Evolutionary conservation across 1,139 yeast genomes (phyloP).

Genomic region (Torulaspora globosa): DNA sequence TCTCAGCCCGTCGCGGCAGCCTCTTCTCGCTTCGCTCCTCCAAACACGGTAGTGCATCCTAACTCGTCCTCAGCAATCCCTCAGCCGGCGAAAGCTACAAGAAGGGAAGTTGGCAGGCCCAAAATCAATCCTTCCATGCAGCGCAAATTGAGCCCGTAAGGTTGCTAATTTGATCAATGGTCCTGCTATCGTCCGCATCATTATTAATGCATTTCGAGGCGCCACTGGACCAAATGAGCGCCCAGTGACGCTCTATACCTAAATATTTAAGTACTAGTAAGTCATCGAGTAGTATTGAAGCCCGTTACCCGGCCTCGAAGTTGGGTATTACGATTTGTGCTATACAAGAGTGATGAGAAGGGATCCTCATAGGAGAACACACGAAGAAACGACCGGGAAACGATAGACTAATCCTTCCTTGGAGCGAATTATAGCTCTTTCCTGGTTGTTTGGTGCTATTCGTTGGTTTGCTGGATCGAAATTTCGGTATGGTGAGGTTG

Average conservation of each 20-base stretch:
- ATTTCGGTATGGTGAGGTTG: constrained; percentile 28
- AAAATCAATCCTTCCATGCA: constrained; percentile 22
- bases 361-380: background rate
- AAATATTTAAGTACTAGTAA: background rate
- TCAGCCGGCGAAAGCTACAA: constrained; percentile 7
- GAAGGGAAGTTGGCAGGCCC: constrained; percentile 36
- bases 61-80: constrained; percentile 16
- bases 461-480: background rate
- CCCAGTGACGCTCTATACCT: background rate
- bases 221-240: background rate
- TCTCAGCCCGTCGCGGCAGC: constrained; percentile 1
- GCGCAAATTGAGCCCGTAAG: constrained; percentile 10
- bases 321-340: background rate
- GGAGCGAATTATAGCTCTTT: background rate
- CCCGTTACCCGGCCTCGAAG: background rate
- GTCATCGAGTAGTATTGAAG: background rate
- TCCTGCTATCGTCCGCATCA: background rate
- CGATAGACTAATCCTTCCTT: background rate
- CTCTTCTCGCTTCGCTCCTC: constrained; percentile 27
- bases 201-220: background rate
- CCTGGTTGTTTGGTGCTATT: background rate
- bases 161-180: no score
- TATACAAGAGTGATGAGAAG: background rate
- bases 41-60: constrained; percentile 27
- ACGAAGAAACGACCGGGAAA: background rate